phyloP scores from a whole-genome alignment of 148 eudicot genomes.

The Chenopodium formosanum region DNA sequence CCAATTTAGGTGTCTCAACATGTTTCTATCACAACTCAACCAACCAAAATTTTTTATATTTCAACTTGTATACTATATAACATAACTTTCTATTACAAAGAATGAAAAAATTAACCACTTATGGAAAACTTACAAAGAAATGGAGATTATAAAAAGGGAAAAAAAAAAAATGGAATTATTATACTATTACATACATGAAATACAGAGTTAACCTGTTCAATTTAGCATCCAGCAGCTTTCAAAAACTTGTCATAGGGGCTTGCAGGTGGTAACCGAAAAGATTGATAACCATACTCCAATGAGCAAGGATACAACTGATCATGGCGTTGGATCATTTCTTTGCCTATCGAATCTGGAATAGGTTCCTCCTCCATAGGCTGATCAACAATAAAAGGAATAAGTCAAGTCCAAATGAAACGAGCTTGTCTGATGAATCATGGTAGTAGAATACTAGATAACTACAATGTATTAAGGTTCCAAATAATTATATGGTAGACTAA shows the following conservation, averaged over 20 bases:
- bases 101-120: constrained; percentile 32
- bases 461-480: neutral
- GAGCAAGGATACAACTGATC: constrained; percentile 51
- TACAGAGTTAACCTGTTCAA: constrained; percentile 27
- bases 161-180: neutral
- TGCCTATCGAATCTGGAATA: constrained; percentile 28
- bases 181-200: constrained; percentile 28
- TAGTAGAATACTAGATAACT: neutral
- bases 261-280: constrained; percentile 80
- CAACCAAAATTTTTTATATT: constrained; percentile 1
- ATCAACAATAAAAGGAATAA: constrained; percentile 4
- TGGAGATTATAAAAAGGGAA: neutral
- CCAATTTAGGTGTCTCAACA: neutral
- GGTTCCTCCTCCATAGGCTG: constrained; percentile 42
- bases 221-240: constrained; percentile 81
- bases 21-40: neutral
- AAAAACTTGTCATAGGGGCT: constrained; percentile 89
- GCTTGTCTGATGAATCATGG: neutral
- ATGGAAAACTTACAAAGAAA: constrained; percentile 7
- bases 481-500: too few species aligned
- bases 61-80: constrained; percentile 5
- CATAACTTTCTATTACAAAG: constrained; percentile 28
- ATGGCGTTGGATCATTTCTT: constrained; percentile 32
- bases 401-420: neutral
- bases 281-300: constrained; percentile 48